These are phyloP conservation scores for Stagonosporopsis tanaceti DNA, from an alignment of 2,329 filamentous ascomycete genomes.

Conservation along the genomic window DNA sequence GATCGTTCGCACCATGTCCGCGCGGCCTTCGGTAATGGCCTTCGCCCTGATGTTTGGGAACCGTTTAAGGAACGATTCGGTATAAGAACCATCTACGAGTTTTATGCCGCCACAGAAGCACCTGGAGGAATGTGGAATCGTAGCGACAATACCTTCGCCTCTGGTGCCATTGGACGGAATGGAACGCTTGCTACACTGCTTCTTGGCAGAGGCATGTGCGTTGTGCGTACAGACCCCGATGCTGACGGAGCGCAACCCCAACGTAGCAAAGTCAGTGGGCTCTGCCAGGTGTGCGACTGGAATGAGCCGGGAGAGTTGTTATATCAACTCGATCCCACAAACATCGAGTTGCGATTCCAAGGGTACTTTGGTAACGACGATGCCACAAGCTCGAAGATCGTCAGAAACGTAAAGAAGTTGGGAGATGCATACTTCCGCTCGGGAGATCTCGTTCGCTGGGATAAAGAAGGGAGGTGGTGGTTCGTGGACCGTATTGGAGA, in stretches of 20 bases:
- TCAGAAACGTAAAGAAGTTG: slow-evolving; percentile 44
- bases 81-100: slow-evolving; percentile 49
- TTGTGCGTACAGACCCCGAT: slow-evolving; percentile 72
- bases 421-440: slow-evolving; percentile 51
- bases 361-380: slow-evolving; percentile 67
- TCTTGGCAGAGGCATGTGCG: slow-evolving; percentile 62
- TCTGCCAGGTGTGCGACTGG: slow-evolving; percentile 68
- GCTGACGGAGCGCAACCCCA: slow-evolving; percentile 66
- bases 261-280: slow-evolving; percentile 70
- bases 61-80: slow-evolving; percentile 51
- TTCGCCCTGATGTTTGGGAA: slow-evolving; percentile 53
- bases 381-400: slow-evolving; percentile 45
- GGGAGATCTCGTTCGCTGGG: slow-evolving; percentile 46
- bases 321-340: slow-evolving; percentile 41
- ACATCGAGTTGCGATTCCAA: slow-evolving; percentile 61
- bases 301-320: slow-evolving; percentile 76
- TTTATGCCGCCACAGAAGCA: slow-evolving; percentile 58
- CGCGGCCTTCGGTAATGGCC: slow-evolving; percentile 51
- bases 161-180: slow-evolving; percentile 74
- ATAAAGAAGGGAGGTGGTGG: slow-evolving; percentile 46
- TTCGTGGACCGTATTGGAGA: slow-evolving; percentile 52
- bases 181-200: slow-evolving; percentile 65
- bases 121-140: slow-evolving; percentile 66
- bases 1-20: slow-evolving; percentile 46
- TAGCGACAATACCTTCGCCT: slow-evolving; percentile 63